Percentiles rank a stretch among this genome's conserved stretches.
Conservation (phyloP, 306 rosid genomes). For the Geum urbanum region DNA sequence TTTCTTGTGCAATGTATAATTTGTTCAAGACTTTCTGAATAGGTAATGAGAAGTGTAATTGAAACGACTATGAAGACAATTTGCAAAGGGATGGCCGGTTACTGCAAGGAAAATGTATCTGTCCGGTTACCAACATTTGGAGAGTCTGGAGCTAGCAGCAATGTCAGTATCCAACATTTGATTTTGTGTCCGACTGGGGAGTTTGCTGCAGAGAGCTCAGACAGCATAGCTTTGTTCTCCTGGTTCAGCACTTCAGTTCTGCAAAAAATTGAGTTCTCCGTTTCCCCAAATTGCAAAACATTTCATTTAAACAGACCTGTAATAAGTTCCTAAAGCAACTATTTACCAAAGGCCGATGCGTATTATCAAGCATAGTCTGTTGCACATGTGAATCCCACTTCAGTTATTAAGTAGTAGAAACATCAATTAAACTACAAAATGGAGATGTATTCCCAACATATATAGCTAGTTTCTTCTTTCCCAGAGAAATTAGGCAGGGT, state of each 20-base stretch:
- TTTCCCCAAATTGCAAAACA: too few relatives aligned
- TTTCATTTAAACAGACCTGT: too few relatives aligned
- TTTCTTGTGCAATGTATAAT: background rate
- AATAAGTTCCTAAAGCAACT: too few relatives aligned
- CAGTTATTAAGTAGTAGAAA: too few relatives aligned
- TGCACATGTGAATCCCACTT: too few relatives aligned
- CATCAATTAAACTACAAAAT: too few relatives aligned
- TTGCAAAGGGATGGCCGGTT: background rate
- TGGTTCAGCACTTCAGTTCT: conserved; percentile 35
- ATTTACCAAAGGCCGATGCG: too few relatives aligned
- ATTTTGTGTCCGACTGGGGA: conserved; percentile 17
- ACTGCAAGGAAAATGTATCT: background rate
- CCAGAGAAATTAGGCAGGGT: too few relatives aligned
- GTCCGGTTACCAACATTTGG: conserved; percentile 9
- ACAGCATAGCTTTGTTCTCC: conserved; percentile 32
- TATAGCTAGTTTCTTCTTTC: too few relatives aligned
- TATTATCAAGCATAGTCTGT: too few relatives aligned
- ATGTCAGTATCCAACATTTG: conserved; percentile 10
- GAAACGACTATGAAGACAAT: background rate
- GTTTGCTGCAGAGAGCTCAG: conserved; percentile 28
- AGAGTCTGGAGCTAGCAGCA: conserved; percentile 25
- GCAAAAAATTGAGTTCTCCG: too few relatives aligned
- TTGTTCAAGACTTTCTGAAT: background rate
- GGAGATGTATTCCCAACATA: too few relatives aligned
- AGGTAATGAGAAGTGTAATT: background rate